Evolutionary conservation across 441 rosid species (phyloP).

Genomic region (Populus tomentosa): DNA sequence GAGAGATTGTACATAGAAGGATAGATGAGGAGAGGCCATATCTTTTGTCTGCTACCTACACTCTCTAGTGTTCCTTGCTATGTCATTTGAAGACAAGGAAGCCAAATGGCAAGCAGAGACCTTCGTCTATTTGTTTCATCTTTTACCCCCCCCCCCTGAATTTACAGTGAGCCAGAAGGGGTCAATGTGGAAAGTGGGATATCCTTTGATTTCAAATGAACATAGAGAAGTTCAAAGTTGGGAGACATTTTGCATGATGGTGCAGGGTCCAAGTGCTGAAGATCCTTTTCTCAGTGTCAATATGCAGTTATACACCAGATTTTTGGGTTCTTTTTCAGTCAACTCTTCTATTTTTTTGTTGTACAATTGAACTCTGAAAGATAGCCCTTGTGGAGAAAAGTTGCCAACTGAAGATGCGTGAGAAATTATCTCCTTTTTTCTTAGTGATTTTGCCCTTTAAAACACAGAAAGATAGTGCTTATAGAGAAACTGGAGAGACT

Average conservation of each 20-base stretch:
- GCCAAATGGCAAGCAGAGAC: background rate
- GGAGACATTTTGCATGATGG: too few species aligned
- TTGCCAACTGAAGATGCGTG: background rate
- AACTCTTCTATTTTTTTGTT: background rate
- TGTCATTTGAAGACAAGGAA: background rate
- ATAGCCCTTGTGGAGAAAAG: background rate
- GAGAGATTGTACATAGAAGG: background rate
- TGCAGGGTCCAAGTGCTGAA: background rate
- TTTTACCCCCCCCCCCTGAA: too few species aligned
- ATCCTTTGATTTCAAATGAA: too few species aligned
- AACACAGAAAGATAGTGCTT: background rate
- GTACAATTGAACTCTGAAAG: background rate
- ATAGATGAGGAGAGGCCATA: constrained; percentile 8
- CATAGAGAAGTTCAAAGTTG: too few species aligned
- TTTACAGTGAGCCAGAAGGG: too few species aligned
- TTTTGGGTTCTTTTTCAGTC: background rate
- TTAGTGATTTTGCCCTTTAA: too few species aligned
- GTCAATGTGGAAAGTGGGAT: too few species aligned
- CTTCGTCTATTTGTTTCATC: background rate
- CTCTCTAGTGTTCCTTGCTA: background rate
- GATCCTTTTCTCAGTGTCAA: background rate
- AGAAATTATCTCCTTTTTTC: too few species aligned
- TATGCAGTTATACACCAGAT: background rate
- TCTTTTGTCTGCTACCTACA: background rate
- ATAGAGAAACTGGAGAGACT: background rate